These are phyloP conservation scores for Thymus quinquecostatus DNA, from an alignment of 257 asterid genomes.

Conservation along the genomic window DNA sequence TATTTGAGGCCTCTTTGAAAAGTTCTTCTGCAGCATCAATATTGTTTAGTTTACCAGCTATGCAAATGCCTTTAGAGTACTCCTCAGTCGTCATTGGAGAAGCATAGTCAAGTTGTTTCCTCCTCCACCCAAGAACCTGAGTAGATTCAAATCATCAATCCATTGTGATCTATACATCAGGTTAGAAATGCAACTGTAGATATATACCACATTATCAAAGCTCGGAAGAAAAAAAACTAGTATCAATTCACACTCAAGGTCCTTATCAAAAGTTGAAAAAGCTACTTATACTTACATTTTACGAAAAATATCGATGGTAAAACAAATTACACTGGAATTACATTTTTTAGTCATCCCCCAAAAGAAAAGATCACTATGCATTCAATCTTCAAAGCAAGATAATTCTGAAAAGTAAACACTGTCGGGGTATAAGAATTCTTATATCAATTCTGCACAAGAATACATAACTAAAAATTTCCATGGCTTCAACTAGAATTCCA, in stretches of 20 bases:
- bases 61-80: slow-evolving; percentile 66
- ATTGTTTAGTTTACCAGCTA: slow-evolving; percentile 63
- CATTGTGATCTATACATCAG: neutral
- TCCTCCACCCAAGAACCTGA: slow-evolving; percentile 89
- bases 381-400: neutral
- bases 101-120: slow-evolving; percentile 52
- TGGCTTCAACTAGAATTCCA: neutral
- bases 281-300: neutral
- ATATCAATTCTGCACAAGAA: neutral
- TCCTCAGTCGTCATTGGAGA: slow-evolving; percentile 75
- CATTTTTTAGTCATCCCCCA: neutral
- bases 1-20: slow-evolving; percentile 66
- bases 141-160: slow-evolving; percentile 24
- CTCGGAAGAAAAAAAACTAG: too few species aligned
- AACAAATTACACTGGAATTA: neutral
- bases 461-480: neutral
- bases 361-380: neutral
- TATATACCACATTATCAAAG: neutral
- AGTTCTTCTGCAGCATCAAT: slow-evolving; percentile 67
- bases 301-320: neutral
- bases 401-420: too few species aligned
- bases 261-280: neutral
- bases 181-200: neutral
- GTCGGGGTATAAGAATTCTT: neutral
- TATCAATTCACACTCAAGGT: neutral